Percentiles rank a stretch among this genome's conserved stretches.
Conservation (phyloP, 2,329 filamentous ascomycete genomes). For the Verticillium isaacii region DNA sequence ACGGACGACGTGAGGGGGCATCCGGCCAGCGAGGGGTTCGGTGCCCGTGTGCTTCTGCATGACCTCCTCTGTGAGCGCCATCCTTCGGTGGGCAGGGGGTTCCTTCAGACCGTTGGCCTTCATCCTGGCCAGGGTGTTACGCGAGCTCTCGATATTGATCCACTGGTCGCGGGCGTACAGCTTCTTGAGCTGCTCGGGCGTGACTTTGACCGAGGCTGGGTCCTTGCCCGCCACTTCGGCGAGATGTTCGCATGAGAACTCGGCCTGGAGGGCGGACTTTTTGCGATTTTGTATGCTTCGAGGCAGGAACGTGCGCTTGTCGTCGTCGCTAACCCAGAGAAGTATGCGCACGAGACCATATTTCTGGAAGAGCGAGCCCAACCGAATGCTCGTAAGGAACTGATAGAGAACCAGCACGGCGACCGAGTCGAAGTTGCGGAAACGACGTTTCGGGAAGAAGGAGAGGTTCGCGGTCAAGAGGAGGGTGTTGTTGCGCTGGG, state of each 20-base stretch:
- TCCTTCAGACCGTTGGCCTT: conserved; percentile 30
- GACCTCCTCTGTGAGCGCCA: conserved; percentile 20
- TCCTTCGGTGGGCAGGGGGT: conserved; percentile 44
- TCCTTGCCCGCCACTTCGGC: conserved; percentile 50
- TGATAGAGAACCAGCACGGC: conserved; percentile 56
- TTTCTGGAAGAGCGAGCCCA: conserved; percentile 59
- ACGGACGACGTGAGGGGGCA: conserved; percentile 27
- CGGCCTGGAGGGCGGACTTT: conserved; percentile 53
- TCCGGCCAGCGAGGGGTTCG: conserved; percentile 18
- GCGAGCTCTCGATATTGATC: conserved; percentile 42
- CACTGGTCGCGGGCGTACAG: conserved; percentile 36
- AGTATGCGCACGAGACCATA: conserved; percentile 80
- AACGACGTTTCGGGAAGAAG: conserved; percentile 45
- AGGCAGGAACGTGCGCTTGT: conserved; percentile 57
- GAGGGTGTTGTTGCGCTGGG: conserved; percentile 63
- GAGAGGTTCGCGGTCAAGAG: conserved; percentile 68
- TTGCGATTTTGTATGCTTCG: conserved; percentile 49
- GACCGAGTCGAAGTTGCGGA: conserved; percentile 50
- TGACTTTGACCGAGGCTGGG: conserved; percentile 4
- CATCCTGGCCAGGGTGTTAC: conserved; percentile 41
- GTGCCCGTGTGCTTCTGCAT: conserved; percentile 8
- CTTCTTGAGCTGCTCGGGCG: conserved; percentile 8
- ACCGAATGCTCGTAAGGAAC: conserved; percentile 54
- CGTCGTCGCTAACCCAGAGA: conserved; percentile 61
- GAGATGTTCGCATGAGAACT: conserved; percentile 55